phyloP scores from a whole-genome alignment of 176 grass and related monocot species.

The Panicum miliaceum region DNA sequence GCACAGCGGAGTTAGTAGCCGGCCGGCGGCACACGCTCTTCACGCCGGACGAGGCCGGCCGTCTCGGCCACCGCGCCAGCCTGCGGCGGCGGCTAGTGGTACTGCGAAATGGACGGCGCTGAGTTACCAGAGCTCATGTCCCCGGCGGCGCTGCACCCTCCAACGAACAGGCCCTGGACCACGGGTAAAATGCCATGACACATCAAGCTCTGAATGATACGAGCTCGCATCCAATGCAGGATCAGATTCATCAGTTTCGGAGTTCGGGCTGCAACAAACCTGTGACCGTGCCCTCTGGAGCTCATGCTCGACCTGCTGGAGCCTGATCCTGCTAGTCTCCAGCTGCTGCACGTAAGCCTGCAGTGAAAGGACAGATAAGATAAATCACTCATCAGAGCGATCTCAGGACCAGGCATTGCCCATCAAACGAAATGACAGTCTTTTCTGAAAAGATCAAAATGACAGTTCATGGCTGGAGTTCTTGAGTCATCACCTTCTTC shows the following conservation, averaged over 20 bases:
- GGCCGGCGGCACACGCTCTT: neutral
- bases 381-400: neutral
- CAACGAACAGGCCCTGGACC: constrained; percentile 84
- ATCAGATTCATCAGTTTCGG: constrained; percentile 1
- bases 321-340: constrained; percentile 86
- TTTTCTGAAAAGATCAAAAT: neutral
- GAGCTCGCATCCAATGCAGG: neutral
- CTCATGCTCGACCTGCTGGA: constrained; percentile 94
- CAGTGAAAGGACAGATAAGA: neutral
- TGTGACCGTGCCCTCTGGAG: constrained; percentile 87
- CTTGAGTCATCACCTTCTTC: constrained; percentile 66
- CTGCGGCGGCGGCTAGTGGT: neutral
- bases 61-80: neutral
- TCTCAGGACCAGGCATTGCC: neutral
- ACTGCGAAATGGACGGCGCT: constrained; percentile 20
- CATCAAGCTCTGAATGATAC: constrained; percentile 24
- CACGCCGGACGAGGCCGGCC: neutral
- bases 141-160: constrained; percentile 68
- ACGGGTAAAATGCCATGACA: constrained; percentile 24
- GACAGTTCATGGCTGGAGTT: no score
- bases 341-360: constrained; percentile 99
- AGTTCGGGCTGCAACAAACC: constrained; percentile 51
- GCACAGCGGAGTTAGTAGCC: neutral
- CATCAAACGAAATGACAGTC: neutral
- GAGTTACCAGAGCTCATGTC: constrained; percentile 78